These are phyloP conservation scores for Flaveria ramosissima DNA, from an alignment of 129 eudicot species.

Conservation along the genomic window DNA sequence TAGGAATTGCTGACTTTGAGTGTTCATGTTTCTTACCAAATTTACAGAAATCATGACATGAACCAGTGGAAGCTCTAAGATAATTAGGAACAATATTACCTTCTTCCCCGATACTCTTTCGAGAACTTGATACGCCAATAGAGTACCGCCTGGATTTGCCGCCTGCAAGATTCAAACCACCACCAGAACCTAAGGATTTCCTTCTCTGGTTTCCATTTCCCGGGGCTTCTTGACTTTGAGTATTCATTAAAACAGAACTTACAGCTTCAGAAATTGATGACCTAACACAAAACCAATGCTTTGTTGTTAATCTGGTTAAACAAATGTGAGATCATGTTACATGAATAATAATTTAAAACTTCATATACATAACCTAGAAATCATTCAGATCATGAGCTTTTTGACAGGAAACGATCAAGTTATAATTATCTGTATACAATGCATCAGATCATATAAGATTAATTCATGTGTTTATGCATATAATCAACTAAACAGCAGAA, in stretches of 20 bases:
- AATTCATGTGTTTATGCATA: constrained; percentile 14
- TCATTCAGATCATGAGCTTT: background rate
- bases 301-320: background rate
- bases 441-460: background rate
- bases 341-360: background rate
- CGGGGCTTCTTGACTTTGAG: constrained; percentile 18
- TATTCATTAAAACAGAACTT: constrained; percentile 37
- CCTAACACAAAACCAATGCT: constrained; percentile 17
- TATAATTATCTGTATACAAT: too few species aligned
- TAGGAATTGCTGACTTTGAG: constrained; percentile 25
- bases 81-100: constrained; percentile 51
- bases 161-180: constrained; percentile 38
- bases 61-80: constrained; percentile 91
- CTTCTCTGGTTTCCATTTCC: constrained; percentile 30
- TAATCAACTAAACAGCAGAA: constrained; percentile 11
- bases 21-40: constrained; percentile 48
- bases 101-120: constrained; percentile 28
- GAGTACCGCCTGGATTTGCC: constrained; percentile 35
- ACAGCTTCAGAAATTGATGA: constrained; percentile 13
- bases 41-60: constrained; percentile 90
- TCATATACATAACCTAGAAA: background rate
- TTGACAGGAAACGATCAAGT: background rate
- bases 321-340: background rate
- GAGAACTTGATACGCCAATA: constrained; percentile 22
- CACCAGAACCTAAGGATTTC: constrained; percentile 32